Conservation (phyloP, 352 stramenopile species). For the Phytophthora citrophthora region DNA sequence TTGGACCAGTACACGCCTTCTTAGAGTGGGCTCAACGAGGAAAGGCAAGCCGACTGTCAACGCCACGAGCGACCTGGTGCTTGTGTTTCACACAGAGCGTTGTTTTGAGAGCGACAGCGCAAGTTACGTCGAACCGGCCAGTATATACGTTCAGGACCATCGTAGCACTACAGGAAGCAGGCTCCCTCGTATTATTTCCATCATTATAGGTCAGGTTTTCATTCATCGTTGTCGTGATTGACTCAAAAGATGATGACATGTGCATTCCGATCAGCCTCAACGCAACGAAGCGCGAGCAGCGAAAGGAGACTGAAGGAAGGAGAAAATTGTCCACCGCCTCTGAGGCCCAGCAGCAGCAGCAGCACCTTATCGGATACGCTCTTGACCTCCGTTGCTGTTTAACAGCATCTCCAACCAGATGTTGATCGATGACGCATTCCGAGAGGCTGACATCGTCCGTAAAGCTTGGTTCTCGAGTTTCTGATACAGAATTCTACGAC, state of each 20-base stretch:
- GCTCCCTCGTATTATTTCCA: constrained; percentile 36
- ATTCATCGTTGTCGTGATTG: background rate
- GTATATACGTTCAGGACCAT: constrained; percentile 18
- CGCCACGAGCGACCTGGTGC: constrained; percentile 8
- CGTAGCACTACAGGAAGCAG: constrained; percentile 30
- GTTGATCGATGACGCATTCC: constrained; percentile 1
- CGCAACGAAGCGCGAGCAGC: no score
- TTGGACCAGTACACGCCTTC: constrained; percentile 45
- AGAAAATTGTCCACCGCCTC: no score
- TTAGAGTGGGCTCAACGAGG: constrained; percentile 15
- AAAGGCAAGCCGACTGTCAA: constrained; percentile 6
- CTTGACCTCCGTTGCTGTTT: background rate
- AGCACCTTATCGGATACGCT: background rate
- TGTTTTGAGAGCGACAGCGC: constrained; percentile 9
- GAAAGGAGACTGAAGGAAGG: no score
- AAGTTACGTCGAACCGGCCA: constrained; percentile 4
- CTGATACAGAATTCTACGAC: background rate
- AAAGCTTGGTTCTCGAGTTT: no score
- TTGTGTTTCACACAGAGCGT: constrained; percentile 4
- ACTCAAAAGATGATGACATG: no score
- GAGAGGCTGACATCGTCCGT: background rate
- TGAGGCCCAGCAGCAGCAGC: background rate
- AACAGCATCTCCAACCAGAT: background rate
- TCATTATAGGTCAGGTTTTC: constrained; percentile 44
- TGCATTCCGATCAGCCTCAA: no score